Percentiles rank a stretch among this genome's conserved stretches.
phyloP scores from a whole-genome alignment of 495 filamentous ascomycete species.

The Aspergillus nidulans region DNA sequence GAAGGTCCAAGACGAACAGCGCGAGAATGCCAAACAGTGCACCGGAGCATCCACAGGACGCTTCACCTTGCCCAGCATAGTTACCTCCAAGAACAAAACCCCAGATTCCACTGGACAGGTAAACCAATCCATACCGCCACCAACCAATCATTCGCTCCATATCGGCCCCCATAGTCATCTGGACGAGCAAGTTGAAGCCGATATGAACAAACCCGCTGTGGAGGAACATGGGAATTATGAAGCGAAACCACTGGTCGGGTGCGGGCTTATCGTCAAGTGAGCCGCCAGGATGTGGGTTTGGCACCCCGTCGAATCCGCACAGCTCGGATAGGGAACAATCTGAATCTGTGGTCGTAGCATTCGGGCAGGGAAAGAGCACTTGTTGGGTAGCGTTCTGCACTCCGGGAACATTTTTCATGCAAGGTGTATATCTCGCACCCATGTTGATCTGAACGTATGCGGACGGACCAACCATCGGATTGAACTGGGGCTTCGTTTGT shows the following conservation, averaged over 20 bases:
- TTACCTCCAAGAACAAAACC: conserved; percentile 95
- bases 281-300: conserved; percentile 48
- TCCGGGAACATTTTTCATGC: conserved; percentile 78
- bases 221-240: conserved; percentile 92
- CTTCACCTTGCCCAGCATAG: conserved; percentile 72
- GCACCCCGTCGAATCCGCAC: conserved; percentile 75
- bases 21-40: conserved; percentile 88
- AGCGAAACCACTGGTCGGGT: conserved; percentile 94
- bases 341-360: conserved; percentile 54
- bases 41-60: conserved; percentile 85
- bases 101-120: conserved; percentile 88
- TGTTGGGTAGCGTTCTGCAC: conserved; percentile 53
- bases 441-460: conserved; percentile 89
- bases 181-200: conserved; percentile 87
- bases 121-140: conserved; percentile 81
- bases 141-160: conserved; percentile 87
- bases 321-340: conserved; percentile 69
- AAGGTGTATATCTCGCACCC: conserved; percentile 88
- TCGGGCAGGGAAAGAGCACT: conserved; percentile 70
- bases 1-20: conserved; percentile 77
- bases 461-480: conserved; percentile 95
- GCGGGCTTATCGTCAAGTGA: conserved; percentile 41
- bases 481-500: conserved; percentile 78
- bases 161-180: conserved; percentile 79
- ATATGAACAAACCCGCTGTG: conserved; percentile 94